Evolutionary conservation across 2,329 filamentous ascomycete species (phyloP).

Genomic region (Colletotrichum higginsianum): DNA sequence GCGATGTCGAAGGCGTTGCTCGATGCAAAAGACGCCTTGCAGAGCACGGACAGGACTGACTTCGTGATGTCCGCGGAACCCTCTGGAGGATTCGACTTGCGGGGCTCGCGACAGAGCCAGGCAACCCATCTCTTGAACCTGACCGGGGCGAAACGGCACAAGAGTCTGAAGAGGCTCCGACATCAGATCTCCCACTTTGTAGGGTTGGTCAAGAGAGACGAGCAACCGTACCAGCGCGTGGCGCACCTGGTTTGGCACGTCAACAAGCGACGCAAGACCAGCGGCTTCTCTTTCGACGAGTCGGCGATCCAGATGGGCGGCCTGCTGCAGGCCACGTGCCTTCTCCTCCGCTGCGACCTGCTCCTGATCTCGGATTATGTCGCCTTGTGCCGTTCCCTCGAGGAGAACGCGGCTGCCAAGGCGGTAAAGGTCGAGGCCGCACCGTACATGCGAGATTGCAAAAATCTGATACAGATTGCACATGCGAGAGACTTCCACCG

Average conservation of each 20-base stretch:
- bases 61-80: neutral
- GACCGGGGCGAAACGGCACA: slow-evolving; percentile 1
- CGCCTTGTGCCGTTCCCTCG: slow-evolving; percentile 30
- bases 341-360: slow-evolving; percentile 66
- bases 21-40: slow-evolving; percentile 40
- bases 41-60: neutral
- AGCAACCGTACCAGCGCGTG: slow-evolving; percentile 66
- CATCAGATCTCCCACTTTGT: slow-evolving; percentile 43
- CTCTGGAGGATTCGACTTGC: slow-evolving; percentile 1
- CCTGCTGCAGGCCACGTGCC: slow-evolving; percentile 57
- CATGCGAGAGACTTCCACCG: slow-evolving; percentile 52
- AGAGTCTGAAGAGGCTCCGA: slow-evolving; percentile 28
- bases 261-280: slow-evolving; percentile 46
- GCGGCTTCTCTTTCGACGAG: slow-evolving; percentile 54
- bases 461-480: slow-evolving; percentile 57
- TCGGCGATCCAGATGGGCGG: slow-evolving; percentile 54
- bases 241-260: slow-evolving; percentile 60
- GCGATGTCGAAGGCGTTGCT: slow-evolving; percentile 55
- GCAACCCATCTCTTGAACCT: neutral
- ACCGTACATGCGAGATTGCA: slow-evolving; percentile 56
- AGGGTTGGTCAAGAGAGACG: slow-evolving; percentile 56
- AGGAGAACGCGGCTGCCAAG: slow-evolving; percentile 3
- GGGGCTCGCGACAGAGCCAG: slow-evolving; percentile 4
- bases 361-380: slow-evolving; percentile 60
- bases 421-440: slow-evolving; percentile 48